Base-by-base conservation (phyloP, 1,284 basidiomycete genomes). In the Rhodotorula sp. region DNA sequence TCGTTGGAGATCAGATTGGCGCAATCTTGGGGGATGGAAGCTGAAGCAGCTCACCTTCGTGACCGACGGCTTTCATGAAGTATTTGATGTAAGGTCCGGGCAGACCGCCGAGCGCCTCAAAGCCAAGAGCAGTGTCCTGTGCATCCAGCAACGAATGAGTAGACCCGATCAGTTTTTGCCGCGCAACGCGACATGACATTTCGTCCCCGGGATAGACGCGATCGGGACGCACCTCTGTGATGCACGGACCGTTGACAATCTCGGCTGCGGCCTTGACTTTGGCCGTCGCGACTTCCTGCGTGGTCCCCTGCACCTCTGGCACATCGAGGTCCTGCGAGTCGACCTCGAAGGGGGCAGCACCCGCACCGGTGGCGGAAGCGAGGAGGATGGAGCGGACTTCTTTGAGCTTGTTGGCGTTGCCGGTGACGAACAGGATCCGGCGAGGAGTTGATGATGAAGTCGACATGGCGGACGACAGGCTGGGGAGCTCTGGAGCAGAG, bases 31-130 rank as follows among this genome's bases (percentile, higher is more conserved):
- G 34, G 15, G 62, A 26, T 0, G 43, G 21, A 34, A 31, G 23
- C 15, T 26, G 31, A 54, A 26, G 7, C 47, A 26, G 76, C 83
- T 68, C 68, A 85, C 87, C 88, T 76, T 91, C 88, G 77, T 93
- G 90, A 1, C 94, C 94, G 6, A 97, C 81, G 28, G 85, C 85
- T 62, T 85, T 84, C 78, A 95, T 82, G 81, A 97, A 97, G 78
- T 93, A 86, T 79, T 99, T 99, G 85, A 99, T 97, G 82, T 97
- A 99, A 0, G 95, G 94, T 0, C 95, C 97, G 2, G 95, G 95
- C 10, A 99, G 86, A 0, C 93, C 95, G 54, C 88, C 87, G 49
- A 98, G 83, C 0, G 95, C 94, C 75, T 89, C 87, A 79, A 94
- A 98, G 78, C 90, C 92, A 7, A 99, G 86, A 0, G 95, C 93